Evolutionary conservation across 139 green algal genomes (phyloP).

Genomic region (Auxenochlorella pyrenoidosa): DNA sequence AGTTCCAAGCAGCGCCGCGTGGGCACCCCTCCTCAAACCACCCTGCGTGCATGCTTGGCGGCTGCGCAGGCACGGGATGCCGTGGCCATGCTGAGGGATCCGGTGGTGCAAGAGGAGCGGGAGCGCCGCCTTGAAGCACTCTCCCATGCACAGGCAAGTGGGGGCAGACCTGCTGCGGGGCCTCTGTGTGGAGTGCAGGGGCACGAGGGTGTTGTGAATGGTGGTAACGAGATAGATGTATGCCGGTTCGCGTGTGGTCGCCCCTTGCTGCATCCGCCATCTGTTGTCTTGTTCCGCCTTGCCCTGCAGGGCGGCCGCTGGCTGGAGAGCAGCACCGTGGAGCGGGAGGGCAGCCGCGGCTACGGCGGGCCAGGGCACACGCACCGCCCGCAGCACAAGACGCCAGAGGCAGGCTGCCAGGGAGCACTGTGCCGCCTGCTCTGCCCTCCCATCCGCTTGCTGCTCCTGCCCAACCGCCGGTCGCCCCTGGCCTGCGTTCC

Average conservation of each 20-base stretch:
- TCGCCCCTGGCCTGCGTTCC: no score
- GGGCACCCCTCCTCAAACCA: no score
- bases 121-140: slow-evolving; percentile 11
- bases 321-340: slow-evolving; percentile 25
- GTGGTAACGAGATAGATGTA: no score
- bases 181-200: not conserved
- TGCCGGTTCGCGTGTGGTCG: no score
- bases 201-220: no score
- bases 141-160: not conserved
- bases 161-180: not conserved
- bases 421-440: not conserved
- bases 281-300: not conserved
- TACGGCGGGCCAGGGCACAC: not conserved
- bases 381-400: not conserved
- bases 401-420: not conserved
- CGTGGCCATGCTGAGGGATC: not conserved
- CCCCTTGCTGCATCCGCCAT: not conserved
- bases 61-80: not conserved
- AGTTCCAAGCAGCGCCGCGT: no score
- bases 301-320: slow-evolving; percentile 8
- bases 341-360: not conserved
- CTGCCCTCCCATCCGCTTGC: no score
- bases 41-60: no score
- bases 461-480: no score
- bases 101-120: not conserved